A percentile compares a stretch with the other conserved stretches of the same genome.
Evolutionary conservation across 1,284 basidiomycete species (phyloP).

Genomic region (Malassezia brasiliensis): DNA sequence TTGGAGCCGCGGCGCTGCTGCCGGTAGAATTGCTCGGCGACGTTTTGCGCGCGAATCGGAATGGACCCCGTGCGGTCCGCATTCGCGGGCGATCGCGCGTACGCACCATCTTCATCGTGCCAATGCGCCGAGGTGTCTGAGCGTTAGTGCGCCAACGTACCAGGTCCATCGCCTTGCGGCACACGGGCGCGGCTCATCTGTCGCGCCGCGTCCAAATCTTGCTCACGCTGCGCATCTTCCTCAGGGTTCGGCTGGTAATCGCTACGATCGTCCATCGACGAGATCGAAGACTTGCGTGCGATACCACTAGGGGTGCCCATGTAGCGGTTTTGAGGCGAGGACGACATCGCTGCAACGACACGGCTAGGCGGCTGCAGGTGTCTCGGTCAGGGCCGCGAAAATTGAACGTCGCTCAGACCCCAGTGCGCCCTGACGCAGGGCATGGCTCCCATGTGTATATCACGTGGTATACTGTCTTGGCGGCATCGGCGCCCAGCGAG

Average conservation of each 20-base stretch:
- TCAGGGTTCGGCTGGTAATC: neutral
- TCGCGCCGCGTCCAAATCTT: slow-evolving; percentile 44
- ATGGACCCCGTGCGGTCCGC: neutral
- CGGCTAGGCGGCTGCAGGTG: neutral
- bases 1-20: slow-evolving; percentile 38
- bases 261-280: neutral
- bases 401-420: too few relatives aligned
- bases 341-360: slow-evolving; percentile 1
- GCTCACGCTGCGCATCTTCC: slow-evolving; percentile 33
- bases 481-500: too few relatives aligned
- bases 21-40: slow-evolving; percentile 39
- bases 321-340: slow-evolving; percentile 2
- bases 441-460: too few relatives aligned
- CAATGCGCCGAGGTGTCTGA: neutral
- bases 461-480: too few relatives aligned
- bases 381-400: neutral
- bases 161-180: neutral
- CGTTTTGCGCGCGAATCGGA: slow-evolving; percentile 10
- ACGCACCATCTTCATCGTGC: neutral
- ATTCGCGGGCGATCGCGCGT: neutral
- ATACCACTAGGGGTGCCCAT: neutral
- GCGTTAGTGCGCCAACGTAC: neutral
- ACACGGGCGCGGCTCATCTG: slow-evolving; percentile 39
- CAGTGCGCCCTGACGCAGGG: too few relatives aligned
- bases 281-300: neutral